Evolutionary conservation across 208 protist species (phyloP).

Genomic region (Trichomonas tenax): DNA sequence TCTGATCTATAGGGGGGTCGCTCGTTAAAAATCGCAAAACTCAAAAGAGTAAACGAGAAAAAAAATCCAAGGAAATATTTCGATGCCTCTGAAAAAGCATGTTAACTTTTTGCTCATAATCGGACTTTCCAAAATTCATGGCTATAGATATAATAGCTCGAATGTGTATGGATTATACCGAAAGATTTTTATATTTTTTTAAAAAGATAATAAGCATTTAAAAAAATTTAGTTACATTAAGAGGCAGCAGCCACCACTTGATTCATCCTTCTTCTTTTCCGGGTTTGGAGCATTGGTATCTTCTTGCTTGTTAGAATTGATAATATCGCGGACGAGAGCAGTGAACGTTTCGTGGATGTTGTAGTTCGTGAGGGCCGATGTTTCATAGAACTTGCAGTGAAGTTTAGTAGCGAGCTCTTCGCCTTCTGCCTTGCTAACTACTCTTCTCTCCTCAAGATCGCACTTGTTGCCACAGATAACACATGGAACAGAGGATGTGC

Average conservation of each 20-base stretch:
- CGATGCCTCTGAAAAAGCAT: too few relatives aligned
- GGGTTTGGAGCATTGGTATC: not conserved
- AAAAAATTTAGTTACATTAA: too few relatives aligned
- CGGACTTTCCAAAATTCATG: too few relatives aligned
- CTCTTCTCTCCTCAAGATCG: constrained; percentile 44
- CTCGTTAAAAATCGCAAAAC: too few relatives aligned
- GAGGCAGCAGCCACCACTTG: not conserved
- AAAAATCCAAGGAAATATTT: too few relatives aligned
- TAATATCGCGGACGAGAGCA: constrained; percentile 47
- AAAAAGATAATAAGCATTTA: too few relatives aligned
- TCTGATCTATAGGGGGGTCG: too few relatives aligned
- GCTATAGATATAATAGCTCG: too few relatives aligned
- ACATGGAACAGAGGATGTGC: not conserved
- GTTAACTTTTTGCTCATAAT: too few relatives aligned
- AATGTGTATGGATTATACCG: too few relatives aligned
- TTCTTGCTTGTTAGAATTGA: not conserved
- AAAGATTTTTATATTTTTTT: too few relatives aligned
- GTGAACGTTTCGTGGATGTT: constrained; percentile 52
- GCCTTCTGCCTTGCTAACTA: constrained; percentile 44
- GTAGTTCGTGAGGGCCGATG: constrained; percentile 45
- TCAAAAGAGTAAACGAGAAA: too few relatives aligned
- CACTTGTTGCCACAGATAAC: constrained; percentile 52
- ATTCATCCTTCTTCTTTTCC: not conserved
- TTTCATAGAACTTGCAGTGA: constrained; percentile 42
- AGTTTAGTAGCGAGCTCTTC: constrained; percentile 40